Evolutionary conservation across 2,329 filamentous ascomycete species (phyloP), one percentile per base, ranked within the genome.

Genomic region (Hortaea werneckii): DNA sequence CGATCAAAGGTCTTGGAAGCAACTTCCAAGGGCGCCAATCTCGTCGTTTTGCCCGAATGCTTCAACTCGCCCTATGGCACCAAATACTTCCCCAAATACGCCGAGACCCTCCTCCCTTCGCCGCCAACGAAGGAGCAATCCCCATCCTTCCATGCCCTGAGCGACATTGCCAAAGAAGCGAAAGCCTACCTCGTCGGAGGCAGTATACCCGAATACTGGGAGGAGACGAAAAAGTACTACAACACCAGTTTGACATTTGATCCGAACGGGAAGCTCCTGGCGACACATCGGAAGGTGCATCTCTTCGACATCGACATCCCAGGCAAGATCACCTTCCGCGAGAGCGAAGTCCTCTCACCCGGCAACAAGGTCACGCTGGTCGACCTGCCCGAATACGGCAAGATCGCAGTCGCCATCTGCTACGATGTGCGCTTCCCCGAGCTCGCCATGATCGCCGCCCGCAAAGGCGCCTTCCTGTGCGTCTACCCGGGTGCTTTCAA

Each of bases 21-120:
- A 5, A 83, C 87, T 26, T 66, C 72, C 27, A 71, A 71, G 3
- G 90, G 90, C 55, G 87, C 90, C 49, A 80, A 85, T 47, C 80
- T 98, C 49, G 82, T 96, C 54, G 87, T 96, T 30, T 78, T 98
- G 12, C 92, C 92, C 32, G 92, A 98, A 72, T 98, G 92, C 75
- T 98, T 98, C 80, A 98, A 98, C 73, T 94, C 86, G 37, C 92
- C 92, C 6, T 98, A 98, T 68, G 92, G 92, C 55, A 88, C 82
- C 54, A 76, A 87, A 61, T 89, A 83, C 74, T 98, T 98, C 69
- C 83, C 89, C 44, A 78, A 82, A 50, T 96, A 96, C 66, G 89
- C 92, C 55, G 92, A 98, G 68, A 83, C 80, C 1, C 80, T 96
- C 12, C 73, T 78, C 1, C 87, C 87, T 1, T 83, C 80, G 3